A percentile compares a stretch with the other conserved stretches of the same genome.
These are phyloP conservation scores for Acarospora socialis DNA, from an alignment of 2,329 filamentous ascomycete genomes.

Conservation along the genomic window DNA sequence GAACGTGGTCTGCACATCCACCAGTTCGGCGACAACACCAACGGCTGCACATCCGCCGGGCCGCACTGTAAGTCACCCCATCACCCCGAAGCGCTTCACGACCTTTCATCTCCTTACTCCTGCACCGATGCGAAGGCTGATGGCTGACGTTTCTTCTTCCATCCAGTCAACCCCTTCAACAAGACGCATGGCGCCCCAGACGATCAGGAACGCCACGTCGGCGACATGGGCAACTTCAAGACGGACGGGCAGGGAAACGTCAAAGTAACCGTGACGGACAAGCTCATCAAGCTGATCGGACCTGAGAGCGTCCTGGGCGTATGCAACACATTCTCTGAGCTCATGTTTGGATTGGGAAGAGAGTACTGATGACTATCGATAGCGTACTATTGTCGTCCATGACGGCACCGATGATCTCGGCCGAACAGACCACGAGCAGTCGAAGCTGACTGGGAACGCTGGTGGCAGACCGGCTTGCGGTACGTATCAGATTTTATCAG, in stretches of 20 bases:
- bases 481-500: constrained; percentile 29
- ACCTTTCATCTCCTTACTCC: background rate
- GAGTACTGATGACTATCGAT: constrained; percentile 6
- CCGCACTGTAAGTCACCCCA: constrained; percentile 66
- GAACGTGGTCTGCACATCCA: constrained; percentile 98
- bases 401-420: constrained; percentile 93
- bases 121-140: background rate
- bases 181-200: constrained; percentile 82
- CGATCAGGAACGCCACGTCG: constrained; percentile 81
- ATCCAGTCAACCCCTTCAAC: constrained; percentile 78
- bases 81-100: background rate
- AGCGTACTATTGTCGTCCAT: constrained; percentile 93
- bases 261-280: constrained; percentile 66
- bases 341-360: background rate
- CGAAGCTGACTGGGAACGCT: constrained; percentile 96
- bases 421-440: constrained; percentile 82
- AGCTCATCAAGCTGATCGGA: constrained; percentile 86
- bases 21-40: constrained; percentile 99
- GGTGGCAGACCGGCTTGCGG: constrained; percentile 88
- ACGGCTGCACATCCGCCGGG: constrained; percentile 95
- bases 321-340: constrained; percentile 23
- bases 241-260: constrained; percentile 87
- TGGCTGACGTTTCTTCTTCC: constrained; percentile 8
- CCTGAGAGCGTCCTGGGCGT: constrained; percentile 89
- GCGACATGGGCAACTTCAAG: constrained; percentile 94